These are phyloP conservation scores for Trichophyton benhamiae DNA, from an alignment of 2,329 filamentous ascomycete species.

Conservation along the genomic window DNA sequence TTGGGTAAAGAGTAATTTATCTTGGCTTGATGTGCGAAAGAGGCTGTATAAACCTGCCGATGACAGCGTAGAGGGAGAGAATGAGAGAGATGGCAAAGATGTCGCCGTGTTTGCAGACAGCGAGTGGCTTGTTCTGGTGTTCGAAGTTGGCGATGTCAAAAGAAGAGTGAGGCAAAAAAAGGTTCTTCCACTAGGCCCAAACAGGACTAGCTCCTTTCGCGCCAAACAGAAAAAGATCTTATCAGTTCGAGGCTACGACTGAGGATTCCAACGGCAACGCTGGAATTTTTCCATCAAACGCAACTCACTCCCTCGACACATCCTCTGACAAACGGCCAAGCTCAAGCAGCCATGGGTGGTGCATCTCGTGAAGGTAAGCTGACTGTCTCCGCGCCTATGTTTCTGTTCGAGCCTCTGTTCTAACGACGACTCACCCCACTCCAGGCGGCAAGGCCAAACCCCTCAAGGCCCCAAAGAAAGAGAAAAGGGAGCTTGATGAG, in stretches of 20 bases:
- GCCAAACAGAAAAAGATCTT: background rate
- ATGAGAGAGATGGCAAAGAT: background rate
- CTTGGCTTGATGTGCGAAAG: background rate
- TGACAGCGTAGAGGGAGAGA: background rate
- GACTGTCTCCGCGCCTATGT: background rate
- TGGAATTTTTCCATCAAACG: background rate
- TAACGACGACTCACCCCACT: background rate
- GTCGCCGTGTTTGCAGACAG: background rate
- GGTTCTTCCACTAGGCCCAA: background rate
- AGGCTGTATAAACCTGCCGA: background rate
- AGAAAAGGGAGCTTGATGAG: slow-evolving; percentile 68
- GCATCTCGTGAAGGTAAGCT: slow-evolving; percentile 51
- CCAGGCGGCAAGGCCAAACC: slow-evolving; percentile 72
- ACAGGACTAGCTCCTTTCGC: background rate
- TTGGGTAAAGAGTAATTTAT: background rate
- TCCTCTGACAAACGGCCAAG: background rate
- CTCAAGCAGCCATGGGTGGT: slow-evolving; percentile 47
- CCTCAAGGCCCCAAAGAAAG: slow-evolving; percentile 81
- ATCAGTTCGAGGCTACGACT: background rate
- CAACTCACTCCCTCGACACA: background rate
- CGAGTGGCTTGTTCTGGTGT: background rate
- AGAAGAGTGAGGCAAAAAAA: background rate
- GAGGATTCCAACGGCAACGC: background rate
- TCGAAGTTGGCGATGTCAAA: background rate
- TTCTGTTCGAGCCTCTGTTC: background rate